phyloP scores from a whole-genome alignment of 2,329 filamentous ascomycete species.

The Bimuria novae-zelandiae region DNA sequence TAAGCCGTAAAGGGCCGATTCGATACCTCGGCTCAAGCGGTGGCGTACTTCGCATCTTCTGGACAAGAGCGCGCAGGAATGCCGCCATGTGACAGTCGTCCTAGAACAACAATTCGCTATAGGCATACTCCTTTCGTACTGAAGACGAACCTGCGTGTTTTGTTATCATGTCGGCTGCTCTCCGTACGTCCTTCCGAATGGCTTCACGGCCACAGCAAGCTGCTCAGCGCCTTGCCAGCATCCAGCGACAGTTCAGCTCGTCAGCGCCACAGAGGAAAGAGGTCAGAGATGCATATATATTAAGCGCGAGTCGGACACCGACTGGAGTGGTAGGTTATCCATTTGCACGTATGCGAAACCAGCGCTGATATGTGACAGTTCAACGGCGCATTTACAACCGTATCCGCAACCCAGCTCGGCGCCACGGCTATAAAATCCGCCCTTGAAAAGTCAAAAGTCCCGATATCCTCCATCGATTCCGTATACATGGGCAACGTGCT shows the following conservation, averaged over 20 bases:
- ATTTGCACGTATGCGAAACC: background rate
- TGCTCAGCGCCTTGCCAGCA: constrained; percentile 38
- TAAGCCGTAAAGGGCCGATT: constrained; percentile 35
- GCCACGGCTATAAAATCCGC: constrained; percentile 92
- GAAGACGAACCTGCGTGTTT: background rate
- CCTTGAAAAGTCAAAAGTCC: constrained; percentile 81
- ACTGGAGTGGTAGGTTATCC: constrained; percentile 72
- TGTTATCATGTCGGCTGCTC: constrained; percentile 34
- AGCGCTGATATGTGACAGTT: constrained; percentile 65
- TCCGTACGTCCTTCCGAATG: constrained; percentile 42
- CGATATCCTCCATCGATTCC: constrained; percentile 79
- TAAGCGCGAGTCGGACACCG: constrained; percentile 87
- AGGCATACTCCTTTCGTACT: constrained; percentile 1
- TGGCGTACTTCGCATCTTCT: constrained; percentile 14
- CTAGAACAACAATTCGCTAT: constrained; percentile 23
- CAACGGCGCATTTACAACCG: constrained; percentile 85
- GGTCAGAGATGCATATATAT: constrained; percentile 89
- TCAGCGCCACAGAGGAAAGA: constrained; percentile 57
- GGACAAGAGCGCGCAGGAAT: constrained; percentile 26
- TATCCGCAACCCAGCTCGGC: constrained; percentile 85
- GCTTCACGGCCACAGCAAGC: constrained; percentile 41
- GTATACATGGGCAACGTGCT: constrained; percentile 99
- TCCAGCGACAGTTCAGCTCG: constrained; percentile 45
- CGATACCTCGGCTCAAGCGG: constrained; percentile 34
- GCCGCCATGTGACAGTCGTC: constrained; percentile 38